Evolutionary conservation across 257 asterid genomes (phyloP).

Genomic region (Henckelia pumila): DNA sequence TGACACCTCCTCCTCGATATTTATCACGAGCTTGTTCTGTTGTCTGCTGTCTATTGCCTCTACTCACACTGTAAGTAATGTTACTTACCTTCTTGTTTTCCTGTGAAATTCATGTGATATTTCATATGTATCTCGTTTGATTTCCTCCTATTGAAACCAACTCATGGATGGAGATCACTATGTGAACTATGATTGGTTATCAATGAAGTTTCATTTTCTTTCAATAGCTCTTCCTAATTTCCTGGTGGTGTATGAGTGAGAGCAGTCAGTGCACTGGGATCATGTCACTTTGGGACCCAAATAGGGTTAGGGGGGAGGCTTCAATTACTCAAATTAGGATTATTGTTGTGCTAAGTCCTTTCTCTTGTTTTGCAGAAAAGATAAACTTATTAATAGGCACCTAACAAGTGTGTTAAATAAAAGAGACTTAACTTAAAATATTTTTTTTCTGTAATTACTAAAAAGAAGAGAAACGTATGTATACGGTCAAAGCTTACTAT

Average conservation of each 20-base stretch:
- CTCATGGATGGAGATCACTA: neutral
- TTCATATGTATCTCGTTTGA: slow-evolving; percentile 13
- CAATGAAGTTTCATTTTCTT: neutral
- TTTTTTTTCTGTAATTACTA: no score
- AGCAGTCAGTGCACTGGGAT: no score
- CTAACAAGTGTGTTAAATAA: neutral
- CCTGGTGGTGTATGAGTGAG: neutral
- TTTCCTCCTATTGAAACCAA: slow-evolving; percentile 17
- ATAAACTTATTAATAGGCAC: neutral
- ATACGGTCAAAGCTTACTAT: neutral
- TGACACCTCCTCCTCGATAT: slow-evolving; percentile 96
- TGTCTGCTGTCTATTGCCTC: slow-evolving; percentile 80
- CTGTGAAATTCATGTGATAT: slow-evolving; percentile 21
- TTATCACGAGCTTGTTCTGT: slow-evolving; percentile 85
- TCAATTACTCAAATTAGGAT: neutral
- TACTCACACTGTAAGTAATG: slow-evolving; percentile 81
- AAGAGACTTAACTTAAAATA: neutral
- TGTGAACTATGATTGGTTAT: neutral
- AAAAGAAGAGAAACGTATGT: neutral
- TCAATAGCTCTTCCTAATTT: neutral
- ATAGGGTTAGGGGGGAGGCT: neutral
- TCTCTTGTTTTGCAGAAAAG: neutral
- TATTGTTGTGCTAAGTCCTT: neutral
- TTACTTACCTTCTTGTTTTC: slow-evolving; percentile 20
- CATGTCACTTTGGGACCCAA: no score